Evolutionary conservation across 2,329 filamentous ascomycete species (phyloP).

Genomic region (Trichoderma sp.): DNA sequence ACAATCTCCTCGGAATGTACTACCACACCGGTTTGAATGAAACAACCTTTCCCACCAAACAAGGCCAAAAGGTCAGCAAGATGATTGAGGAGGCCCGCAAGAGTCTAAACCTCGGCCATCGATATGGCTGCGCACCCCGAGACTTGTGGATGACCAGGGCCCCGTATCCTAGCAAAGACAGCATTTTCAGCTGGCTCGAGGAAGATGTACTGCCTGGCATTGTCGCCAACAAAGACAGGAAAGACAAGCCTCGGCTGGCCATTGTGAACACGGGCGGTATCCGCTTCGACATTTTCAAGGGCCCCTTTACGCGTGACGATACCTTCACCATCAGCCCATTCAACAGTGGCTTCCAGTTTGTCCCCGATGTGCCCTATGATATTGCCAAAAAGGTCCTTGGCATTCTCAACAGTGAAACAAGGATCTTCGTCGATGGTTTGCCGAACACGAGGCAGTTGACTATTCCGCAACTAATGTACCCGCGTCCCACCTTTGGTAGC

Average conservation of each 20-base stretch:
- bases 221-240: conserved; percentile 58
- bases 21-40: conserved; percentile 76
- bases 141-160: conserved; percentile 80
- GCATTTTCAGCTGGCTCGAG: conserved; percentile 80
- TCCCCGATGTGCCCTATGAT: conserved; percentile 78
- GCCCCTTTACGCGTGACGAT: conserved; percentile 83
- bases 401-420: conserved; percentile 58
- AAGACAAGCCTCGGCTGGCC: conserved; percentile 65
- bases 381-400: conserved; percentile 69
- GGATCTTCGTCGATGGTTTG: conserved; percentile 46
- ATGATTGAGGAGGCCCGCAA: conserved; percentile 71
- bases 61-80: conserved; percentile 70
- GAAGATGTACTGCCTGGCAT: conserved; percentile 71
- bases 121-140: conserved; percentile 80
- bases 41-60: conserved; percentile 72
- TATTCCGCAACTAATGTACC: conserved; percentile 49
- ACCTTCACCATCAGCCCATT: conserved; percentile 89
- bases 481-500: background rate
- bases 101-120: conserved; percentile 69
- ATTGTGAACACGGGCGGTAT: conserved; percentile 89
- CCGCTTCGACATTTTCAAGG: conserved; percentile 94
- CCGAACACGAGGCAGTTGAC: conserved; percentile 50
- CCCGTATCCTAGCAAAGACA: conserved; percentile 71
- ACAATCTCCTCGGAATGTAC: conserved; percentile 82
- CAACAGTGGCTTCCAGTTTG: conserved; percentile 71